Base-by-base conservation (phyloP, 2,329 filamentous ascomycete species). In the Chlorencoelia australis region DNA sequence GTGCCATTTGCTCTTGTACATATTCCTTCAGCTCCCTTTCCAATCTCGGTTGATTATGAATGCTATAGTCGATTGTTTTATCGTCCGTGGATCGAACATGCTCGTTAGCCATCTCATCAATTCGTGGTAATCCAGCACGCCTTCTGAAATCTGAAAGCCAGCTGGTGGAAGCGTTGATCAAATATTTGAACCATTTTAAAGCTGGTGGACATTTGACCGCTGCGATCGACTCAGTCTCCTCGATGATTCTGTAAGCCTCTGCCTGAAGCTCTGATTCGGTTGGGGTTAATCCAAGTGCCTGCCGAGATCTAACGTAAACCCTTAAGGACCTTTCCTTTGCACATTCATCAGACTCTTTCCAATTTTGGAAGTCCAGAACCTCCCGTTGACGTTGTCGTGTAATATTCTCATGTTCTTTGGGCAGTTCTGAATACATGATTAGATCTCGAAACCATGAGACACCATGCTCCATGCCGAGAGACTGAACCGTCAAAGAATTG, bases 261-360 rank as follows among this genome's bases (percentile, higher is more conserved):
- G 64, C 59, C 50, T 78, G 73, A 11, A 79, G 63, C 54, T 79
- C 74, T 4, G 67, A 58, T 37, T 78, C 72, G 59, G 71, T 71
- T 11, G 72, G 64, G 1, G 70, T 75, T 47, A 79, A 49, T n/a
- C 73, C 74, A 7, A 79, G 54, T 38, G 50, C 45, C 16, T 44
- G 43, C 38, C 46, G 43, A 3, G 37, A 39, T 7, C 43, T 32
- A 2, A 55, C 52, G 32, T 47, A 55, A 7, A 31, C 33, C 13
- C 42, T 47, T 19, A 57, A 30, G 3, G 45, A 41, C 30, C 26
- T 21, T 28, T 55, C 45, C 29, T 51, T 50, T 3, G 41, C 19
- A 34, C 52, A 54, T 7, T 31, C 35, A n/a, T 19, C n/a, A n/a
- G n/a, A n/a, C n/a, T n/a, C n/a, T n/a, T n/a, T n/a, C n/a, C n/a